These are phyloP conservation scores for Chalaropsis thielavioides DNA, from an alignment of 2,329 filamentous ascomycete genomes.

Conservation along the genomic window DNA sequence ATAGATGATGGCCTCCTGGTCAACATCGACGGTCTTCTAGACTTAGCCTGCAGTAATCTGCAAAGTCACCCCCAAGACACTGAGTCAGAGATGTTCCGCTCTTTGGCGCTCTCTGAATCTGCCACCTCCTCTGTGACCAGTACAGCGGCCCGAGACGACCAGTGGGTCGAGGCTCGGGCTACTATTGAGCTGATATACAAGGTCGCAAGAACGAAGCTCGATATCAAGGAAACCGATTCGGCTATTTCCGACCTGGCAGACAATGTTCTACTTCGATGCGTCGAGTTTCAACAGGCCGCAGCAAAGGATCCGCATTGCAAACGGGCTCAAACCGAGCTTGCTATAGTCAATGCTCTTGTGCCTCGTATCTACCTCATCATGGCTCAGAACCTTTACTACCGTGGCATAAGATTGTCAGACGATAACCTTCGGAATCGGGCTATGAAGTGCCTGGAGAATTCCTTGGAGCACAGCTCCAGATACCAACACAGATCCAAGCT, in stretches of 20 bases:
- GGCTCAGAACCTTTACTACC: constrained; percentile 4
- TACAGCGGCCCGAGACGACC: not conserved
- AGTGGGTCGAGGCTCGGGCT: not conserved
- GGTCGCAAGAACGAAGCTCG: not conserved
- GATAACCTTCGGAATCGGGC: not conserved
- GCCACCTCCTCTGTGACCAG: not conserved
- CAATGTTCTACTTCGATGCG: not conserved
- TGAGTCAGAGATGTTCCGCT: not conserved
- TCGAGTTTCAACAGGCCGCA: not conserved
- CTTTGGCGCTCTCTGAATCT: not conserved
- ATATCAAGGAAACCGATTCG: not conserved
- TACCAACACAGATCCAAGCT: not conserved
- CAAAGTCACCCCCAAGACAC: not conserved
- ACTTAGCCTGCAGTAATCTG: not conserved
- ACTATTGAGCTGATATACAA: constrained; percentile 1
- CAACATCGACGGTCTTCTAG: not conserved
- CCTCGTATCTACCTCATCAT: not conserved
- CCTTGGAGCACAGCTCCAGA: not conserved
- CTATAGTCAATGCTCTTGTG: not conserved
- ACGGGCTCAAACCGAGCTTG: not conserved
- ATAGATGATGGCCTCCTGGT: not conserved
- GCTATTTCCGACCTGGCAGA: not conserved
- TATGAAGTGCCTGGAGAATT: not conserved
- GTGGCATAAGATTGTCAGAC: not conserved
- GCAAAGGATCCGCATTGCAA: not conserved